Base-by-base conservation (phyloP, 2,329 filamentous ascomycete species). In the Scytalidium sp. region DNA sequence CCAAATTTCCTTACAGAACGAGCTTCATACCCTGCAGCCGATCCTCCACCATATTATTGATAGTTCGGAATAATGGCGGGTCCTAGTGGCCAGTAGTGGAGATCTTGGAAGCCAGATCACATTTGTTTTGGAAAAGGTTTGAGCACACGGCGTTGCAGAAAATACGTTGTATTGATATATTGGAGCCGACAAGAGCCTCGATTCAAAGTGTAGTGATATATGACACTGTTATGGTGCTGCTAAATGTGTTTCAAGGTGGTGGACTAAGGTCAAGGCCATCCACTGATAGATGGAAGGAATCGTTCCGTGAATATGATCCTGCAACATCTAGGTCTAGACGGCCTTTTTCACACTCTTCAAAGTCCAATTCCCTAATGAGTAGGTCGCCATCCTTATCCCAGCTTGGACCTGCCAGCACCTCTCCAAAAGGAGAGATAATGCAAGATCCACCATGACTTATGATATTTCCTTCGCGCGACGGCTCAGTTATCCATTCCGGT, bases 331-430 rank as follows among this genome's bases (percentile, higher is more conserved):
- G 67, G 65, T 96, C 91, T 56, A 96, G 66, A 46, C 90, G 75
- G 0, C 91, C 92, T 9, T 89, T 77, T 57, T 91, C 81, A 60
- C 92, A 96, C 57, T 96, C 90, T 43, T 95, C 88, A 60, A 97
- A 86, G 62, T 97, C 90, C 3, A 92, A 85, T 55, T 94, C 88
- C 0, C 81, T 76, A 46, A 91, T 70, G 23, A 96, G 66, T 0
- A 82, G 79, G 3, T 81, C 75, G 49, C 85, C 69, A 52, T 92
- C 85, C 41, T 74, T 68, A 51, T 96, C 88, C 91, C 91, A 96
- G 51, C 94, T 73, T 1, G 92, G 92, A 0, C 88, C 90, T 1
- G 83, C 83, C 1, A 96, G 69, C 0, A 93, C 82, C n/a, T 92
- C 81, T 0, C 92, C 93, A 40, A 87, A 75, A 0, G 92, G 91